Percentiles rank a stretch among this genome's conserved stretches.
Conservation (phyloP, 1,284 basidiomycete genomes). For the Trichosporon sp. region DNA sequence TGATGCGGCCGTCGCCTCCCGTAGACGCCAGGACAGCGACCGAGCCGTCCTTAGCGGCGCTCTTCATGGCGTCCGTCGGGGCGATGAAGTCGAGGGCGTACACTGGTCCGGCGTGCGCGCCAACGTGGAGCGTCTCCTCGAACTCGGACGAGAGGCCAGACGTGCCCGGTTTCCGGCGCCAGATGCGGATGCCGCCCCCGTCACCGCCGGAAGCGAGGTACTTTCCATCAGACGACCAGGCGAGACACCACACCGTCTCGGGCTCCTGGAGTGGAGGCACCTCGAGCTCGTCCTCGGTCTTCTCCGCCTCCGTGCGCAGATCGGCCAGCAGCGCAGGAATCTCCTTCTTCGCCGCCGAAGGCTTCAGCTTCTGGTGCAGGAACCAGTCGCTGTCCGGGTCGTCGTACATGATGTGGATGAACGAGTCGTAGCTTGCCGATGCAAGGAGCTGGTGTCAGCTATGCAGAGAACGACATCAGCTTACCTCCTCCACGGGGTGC, state of each 20-base stretch:
- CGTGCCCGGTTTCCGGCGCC: slow-evolving; percentile 48
- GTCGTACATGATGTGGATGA: slow-evolving; percentile 90
- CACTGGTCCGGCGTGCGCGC: slow-evolving; percentile 49
- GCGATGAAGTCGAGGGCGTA: slow-evolving; percentile 48
- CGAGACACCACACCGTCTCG: slow-evolving; percentile 85
- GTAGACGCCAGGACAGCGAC: slow-evolving; percentile 60
- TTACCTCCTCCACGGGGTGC: slow-evolving; percentile 92
- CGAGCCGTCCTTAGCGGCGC: slow-evolving; percentile 33
- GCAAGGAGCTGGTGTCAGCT: slow-evolving; percentile 75
- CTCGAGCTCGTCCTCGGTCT: slow-evolving; percentile 39
- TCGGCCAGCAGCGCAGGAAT: slow-evolving; percentile 25
- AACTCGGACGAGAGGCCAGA: slow-evolving; percentile 39
- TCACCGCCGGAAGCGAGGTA: slow-evolving; percentile 69
- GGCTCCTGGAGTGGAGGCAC: slow-evolving; percentile 54
- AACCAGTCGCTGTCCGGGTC: slow-evolving; percentile 96
- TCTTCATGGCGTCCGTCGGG: slow-evolving; percentile 12
- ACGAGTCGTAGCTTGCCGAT: slow-evolving; percentile 95
- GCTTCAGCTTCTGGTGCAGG: slow-evolving; percentile 76
- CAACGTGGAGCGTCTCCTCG: slow-evolving; percentile 45
- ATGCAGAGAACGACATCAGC: slow-evolving; percentile 23
- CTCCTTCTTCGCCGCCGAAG: slow-evolving; percentile 64
- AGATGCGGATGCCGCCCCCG: slow-evolving; percentile 59
- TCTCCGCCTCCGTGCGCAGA: slow-evolving; percentile 30
- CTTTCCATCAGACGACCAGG: slow-evolving; percentile 73
- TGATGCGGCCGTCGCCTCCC: slow-evolving; percentile 63